Evolutionary conservation across 371 early-diverging fungal species (phyloP), one percentile per base, ranked within the genome.

Genomic region (Basidiobolus meristosporus): DNA sequence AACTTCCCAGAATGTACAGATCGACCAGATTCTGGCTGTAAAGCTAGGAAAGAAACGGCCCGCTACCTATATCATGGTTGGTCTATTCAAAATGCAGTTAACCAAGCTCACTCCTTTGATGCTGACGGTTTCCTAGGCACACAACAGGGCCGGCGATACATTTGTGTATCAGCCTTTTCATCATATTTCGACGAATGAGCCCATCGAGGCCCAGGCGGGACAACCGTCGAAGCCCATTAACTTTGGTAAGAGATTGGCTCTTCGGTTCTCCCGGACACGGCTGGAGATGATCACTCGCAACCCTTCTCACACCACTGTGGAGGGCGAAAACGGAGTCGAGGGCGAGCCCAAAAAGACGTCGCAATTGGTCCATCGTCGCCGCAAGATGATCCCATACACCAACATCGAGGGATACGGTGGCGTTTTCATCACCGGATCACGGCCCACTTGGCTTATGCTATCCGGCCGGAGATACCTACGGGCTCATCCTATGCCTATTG

Each of bases 381-480:
- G 17, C 36, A 18, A 11, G 7, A 7, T 10, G 19, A 56, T 70
- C 11, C 68, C 70, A 1, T 79, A 80, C 32, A 54, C 57, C 10
- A 77, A 82, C 41, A 61, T 82, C 0, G 62, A 73, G 28, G 82
- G 82, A 3, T 89, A 77, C 51, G 53, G 78, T 3, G 97, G 91
- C 33, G 69, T 93, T 9, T 82, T 93, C 54, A 65, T 90, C n/a
- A 55, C 82, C 2, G 91, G 91, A 16, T 47, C 65, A 7, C 68
- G 76, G 15, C 90, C 93, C 1, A 61, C 73, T 14, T 81, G 88
- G 77, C 56, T 91, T 7, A 68, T 95, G 64, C 60, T 62, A 23
- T 71, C 70, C 0, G 59, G 57, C n/a, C 38, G 36, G 16, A 57
- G 54, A 2, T 19, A 59, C 38, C 54, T 82, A 6, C 66, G 90